Conservation (phyloP, 2,329 filamentous ascomycete genomes). For the Arthrobotrys sphaeroides region DNA sequence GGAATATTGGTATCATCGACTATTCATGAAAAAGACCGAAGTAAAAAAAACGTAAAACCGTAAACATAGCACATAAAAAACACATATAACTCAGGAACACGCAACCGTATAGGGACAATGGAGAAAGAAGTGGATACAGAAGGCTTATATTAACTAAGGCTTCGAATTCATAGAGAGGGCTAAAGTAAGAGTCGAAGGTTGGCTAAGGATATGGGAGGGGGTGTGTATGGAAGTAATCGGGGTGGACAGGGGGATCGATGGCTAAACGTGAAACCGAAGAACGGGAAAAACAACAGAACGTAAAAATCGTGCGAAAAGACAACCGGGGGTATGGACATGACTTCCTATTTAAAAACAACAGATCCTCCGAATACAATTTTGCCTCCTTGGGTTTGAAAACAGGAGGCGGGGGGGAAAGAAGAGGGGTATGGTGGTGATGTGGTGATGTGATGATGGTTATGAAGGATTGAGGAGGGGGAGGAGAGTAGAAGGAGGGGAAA, state of each 20-base stretch:
- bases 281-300: background rate
- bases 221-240: too few species aligned
- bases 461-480: too few species aligned
- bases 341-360: background rate
- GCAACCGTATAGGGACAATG: too few species aligned
- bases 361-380: background rate
- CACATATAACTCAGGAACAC: background rate
- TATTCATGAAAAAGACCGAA: background rate
- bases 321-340: background rate
- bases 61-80: background rate
- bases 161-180: too few species aligned
- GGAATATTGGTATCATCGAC: conserved; percentile 42
- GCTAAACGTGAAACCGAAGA: background rate
- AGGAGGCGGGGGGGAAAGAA: background rate
- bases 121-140: too few species aligned
- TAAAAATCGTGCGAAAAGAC: background rate
- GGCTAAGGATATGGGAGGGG: background rate
- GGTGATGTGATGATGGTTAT: too few species aligned
- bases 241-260: too few species aligned
- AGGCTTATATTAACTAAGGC: too few species aligned
- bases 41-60: background rate
- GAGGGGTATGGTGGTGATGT: too few species aligned
- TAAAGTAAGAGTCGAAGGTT: background rate
- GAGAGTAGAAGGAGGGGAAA: background rate
- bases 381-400: background rate